Evolutionary conservation across 345 rosid species (phyloP), one percentile per base, ranked within the genome.

Genomic region (Acer yangbiense): DNA sequence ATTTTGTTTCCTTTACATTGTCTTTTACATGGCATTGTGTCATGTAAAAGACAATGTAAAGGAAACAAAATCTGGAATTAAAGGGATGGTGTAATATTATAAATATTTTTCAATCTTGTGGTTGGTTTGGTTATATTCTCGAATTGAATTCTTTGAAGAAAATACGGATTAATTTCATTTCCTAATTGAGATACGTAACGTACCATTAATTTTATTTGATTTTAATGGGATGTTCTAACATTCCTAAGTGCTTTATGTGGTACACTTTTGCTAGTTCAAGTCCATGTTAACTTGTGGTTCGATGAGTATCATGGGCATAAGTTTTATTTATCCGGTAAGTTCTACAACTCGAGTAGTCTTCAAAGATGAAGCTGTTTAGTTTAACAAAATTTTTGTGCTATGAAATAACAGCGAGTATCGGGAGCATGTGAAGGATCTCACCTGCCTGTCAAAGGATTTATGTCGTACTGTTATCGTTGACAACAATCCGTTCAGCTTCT

Each of bases 401-500:
- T 44, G 76, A 35, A 44, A 7, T 29, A 44, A 79, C 92, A 96
- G 99, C 80, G 88, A 88, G 82, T 88, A 87, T 71, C 81, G 97
- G 68, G 99, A 96, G 70, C 95, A 92, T 64, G 95, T 97, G 80
- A 97, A 97, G 90, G 99, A 97, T 86, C 89, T 97, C 54, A 84
- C 94, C 25, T 86, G 93, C 87, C 21, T 90, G 66, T 88, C 99
- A 6, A 91, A 87, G 83, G 87, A 97, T 85, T 87, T 93, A 76
- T 69, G 85, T 75, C 89, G 98, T 68, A 87, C 89, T 64, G 99
- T 96, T 60, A 89, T 96, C 14, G 98, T 96, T 14, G 99, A 97
- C 81, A 94, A 97, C 84, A 94, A 94, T 76, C 99, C 99, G 0
- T 97, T 94, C 88, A 96, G 99, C 85, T 94, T 96, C 88, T 76